Percentiles rank a stretch among this genome's conserved stretches.
phyloP scores from a whole-genome alignment of 2,329 filamentous ascomycete genomes.

The Emydomyces testavorans region DNA sequence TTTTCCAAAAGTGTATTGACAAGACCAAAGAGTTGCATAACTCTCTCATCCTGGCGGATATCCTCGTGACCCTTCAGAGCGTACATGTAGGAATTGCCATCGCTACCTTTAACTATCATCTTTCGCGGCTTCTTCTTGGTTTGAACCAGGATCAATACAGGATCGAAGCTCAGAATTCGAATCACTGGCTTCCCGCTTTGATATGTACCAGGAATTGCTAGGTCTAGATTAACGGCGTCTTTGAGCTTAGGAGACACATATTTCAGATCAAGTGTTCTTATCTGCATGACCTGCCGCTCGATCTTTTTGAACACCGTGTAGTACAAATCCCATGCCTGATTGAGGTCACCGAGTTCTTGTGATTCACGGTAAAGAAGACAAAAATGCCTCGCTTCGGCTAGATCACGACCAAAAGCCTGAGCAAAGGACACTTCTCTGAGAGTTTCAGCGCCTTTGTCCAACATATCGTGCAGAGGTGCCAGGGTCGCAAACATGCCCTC shows the following conservation, averaged over 20 bases:
- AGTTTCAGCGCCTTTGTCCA: conserved; percentile 85
- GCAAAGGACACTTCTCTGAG: conserved; percentile 93
- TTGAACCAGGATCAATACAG: conserved; percentile 80
- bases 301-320: conserved; percentile 98
- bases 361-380: conserved; percentile 83
- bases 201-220: conserved; percentile 95
- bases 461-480: conserved; percentile 77
- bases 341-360: conserved; percentile 85
- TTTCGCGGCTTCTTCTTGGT: conserved; percentile 94
- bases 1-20: conserved; percentile 91
- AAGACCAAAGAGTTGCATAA: conserved; percentile 97
- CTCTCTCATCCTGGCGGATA: conserved; percentile 94
- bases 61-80: conserved; percentile 97
- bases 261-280: conserved; percentile 84
- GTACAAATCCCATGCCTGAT: conserved; percentile 98
- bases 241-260: conserved; percentile 95
- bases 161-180: conserved; percentile 78
- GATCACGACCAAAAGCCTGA: conserved; percentile 89
- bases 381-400: conserved; percentile 91
- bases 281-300: conserved; percentile 78
- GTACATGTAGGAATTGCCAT: conserved; percentile 79
- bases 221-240: conserved; percentile 69
- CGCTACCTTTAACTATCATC: conserved; percentile 75
- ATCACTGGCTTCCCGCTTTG: conserved; percentile 68
- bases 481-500: conserved; percentile 93